phyloP scores from a whole-genome alignment of 495 filamentous ascomycete species.

The Physcia stellaris region DNA sequence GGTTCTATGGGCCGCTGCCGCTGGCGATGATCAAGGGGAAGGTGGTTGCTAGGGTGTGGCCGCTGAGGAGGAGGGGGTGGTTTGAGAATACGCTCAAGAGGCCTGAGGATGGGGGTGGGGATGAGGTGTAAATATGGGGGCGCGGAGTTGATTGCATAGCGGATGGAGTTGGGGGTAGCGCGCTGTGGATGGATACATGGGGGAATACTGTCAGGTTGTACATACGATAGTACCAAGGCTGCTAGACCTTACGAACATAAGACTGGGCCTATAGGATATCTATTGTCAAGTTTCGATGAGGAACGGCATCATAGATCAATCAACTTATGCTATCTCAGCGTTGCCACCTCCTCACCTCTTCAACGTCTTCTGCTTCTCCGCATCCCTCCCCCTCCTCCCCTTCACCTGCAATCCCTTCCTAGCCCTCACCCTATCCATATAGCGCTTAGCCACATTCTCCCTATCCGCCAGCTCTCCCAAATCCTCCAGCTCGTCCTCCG shows the following conservation, averaged over 20 bases:
- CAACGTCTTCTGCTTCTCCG: constrained; percentile 97
- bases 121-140: no score
- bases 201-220: no score
- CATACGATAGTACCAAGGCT: no score
- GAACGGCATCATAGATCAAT: background rate
- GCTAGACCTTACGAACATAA: no score
- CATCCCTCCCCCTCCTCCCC: constrained; percentile 68
- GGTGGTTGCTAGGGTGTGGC: constrained; percentile 53
- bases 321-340: background rate
- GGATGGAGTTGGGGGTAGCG: no score
- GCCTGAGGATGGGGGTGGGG: constrained; percentile 6
- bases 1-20: constrained; percentile 73
- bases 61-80: constrained; percentile 37
- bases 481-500: constrained; percentile 94
- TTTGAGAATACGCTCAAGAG: constrained; percentile 33
- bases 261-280: no score
- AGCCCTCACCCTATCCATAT: constrained; percentile 76
- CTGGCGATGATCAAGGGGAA: constrained; percentile 76
- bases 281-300: background rate
- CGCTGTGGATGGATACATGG: no score
- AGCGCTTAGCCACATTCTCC: constrained; percentile 91
- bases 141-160: no score
- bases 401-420: constrained; percentile 79
- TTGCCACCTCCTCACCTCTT: constrained; percentile 51
- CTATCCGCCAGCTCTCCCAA: constrained; percentile 81